These are phyloP conservation scores for Crucihimalaya himalaica DNA, from an alignment of 345 rosid genomes.

Conservation along the genomic window DNA sequence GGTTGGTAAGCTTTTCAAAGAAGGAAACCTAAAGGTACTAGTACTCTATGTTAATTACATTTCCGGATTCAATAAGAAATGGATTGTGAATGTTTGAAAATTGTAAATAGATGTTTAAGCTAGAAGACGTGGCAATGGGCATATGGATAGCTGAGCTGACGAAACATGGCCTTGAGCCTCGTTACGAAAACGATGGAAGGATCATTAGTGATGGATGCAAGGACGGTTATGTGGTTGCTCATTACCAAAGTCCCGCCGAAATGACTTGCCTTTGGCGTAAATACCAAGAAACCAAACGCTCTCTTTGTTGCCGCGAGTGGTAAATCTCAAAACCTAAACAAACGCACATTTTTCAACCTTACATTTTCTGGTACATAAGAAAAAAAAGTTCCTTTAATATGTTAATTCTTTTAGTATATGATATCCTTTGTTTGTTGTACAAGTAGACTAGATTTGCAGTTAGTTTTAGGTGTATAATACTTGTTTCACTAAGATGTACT, in stretches of 20 bases:
- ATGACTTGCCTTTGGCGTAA: slow-evolving; percentile 95
- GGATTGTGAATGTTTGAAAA: neutral
- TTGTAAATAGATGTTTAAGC: slow-evolving; percentile 82
- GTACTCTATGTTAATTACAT: neutral
- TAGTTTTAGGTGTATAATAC: slow-evolving; percentile 18
- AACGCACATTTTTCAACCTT: slow-evolving; percentile 11
- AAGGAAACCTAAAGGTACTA: slow-evolving; percentile 66
- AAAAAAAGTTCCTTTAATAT: neutral
- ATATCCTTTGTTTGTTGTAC: slow-evolving; percentile 13
- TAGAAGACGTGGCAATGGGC: slow-evolving; percentile 98
- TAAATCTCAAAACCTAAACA: slow-evolving; percentile 24
- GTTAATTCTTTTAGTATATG: slow-evolving; percentile 11
- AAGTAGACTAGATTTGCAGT: slow-evolving; percentile 16
- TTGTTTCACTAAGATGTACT: neutral
- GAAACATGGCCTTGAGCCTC: slow-evolving; percentile 66
- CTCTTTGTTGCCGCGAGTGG: slow-evolving; percentile 70
- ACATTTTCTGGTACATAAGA: slow-evolving; percentile 23
- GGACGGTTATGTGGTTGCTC: slow-evolving; percentile 87
- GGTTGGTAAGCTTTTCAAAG: slow-evolving; percentile 56
- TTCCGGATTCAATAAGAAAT: neutral
- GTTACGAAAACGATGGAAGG: slow-evolving; percentile 70
- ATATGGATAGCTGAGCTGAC: slow-evolving; percentile 80
- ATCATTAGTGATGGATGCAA: slow-evolving; percentile 77
- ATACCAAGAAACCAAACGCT: slow-evolving; percentile 67
- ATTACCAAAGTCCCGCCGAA: slow-evolving; percentile 92